phyloP scores from a whole-genome alignment of 257 asterid genomes.

The Solanum stenotomum region DNA sequence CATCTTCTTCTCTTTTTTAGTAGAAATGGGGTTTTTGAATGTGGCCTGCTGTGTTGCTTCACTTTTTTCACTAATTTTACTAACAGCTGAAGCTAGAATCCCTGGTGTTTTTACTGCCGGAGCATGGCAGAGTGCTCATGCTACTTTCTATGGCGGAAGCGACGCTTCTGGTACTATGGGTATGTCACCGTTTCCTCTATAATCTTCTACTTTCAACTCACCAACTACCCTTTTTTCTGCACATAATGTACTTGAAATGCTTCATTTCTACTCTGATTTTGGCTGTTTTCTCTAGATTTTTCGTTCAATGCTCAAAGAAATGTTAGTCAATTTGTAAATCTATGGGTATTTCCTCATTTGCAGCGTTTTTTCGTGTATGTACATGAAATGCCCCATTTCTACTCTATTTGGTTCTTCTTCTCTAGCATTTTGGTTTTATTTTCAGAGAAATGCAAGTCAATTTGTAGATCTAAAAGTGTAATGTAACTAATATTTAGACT shows the following conservation, averaged over 20 bases:
- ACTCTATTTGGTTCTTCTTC: not conserved
- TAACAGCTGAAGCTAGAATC: constrained; percentile 29
- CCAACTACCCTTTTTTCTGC: not conserved
- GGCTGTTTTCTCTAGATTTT: not conserved
- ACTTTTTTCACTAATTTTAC: constrained; percentile 7
- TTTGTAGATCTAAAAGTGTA: not conserved
- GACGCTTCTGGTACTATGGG: constrained; percentile 96
- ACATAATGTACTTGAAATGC: not conserved
- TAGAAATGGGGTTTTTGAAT: constrained; percentile 35
- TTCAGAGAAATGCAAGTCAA: not conserved
- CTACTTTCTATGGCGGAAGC: constrained; percentile 86
- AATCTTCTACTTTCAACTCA: not conserved
- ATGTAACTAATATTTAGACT: not conserved
- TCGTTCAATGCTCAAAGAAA: not conserved
- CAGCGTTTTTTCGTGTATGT: not conserved
- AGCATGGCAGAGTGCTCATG: constrained; percentile 67
- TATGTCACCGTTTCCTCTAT: constrained; percentile 3
- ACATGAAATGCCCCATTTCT: not conserved
- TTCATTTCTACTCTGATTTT: not conserved
- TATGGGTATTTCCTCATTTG: constrained; percentile 37
- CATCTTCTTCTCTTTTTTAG: not conserved
- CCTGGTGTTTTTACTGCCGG: constrained; percentile 67
- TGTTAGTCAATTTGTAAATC: constrained; percentile 1
- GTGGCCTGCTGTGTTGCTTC: constrained; percentile 25
- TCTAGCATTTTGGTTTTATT: not conserved